These are phyloP conservation scores for Amylocystis lapponica DNA, from an alignment of 768 basidiomycete genomes.

Conservation along the genomic window DNA sequence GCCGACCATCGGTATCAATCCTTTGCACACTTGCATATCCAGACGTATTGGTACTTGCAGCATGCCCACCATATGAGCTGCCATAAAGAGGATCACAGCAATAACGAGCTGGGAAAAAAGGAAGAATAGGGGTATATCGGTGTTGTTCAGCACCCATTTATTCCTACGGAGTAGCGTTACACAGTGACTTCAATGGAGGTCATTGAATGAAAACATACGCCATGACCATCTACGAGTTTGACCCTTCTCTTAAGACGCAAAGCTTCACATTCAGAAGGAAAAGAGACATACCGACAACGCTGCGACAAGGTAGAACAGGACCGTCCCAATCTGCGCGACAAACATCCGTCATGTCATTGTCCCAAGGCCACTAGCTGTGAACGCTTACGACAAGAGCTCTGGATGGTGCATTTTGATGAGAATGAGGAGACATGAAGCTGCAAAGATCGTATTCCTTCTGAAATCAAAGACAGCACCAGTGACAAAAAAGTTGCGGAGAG, in stretches of 20 bases:
- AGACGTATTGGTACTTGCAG: slow-evolving; percentile 64
- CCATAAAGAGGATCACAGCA: slow-evolving; percentile 68
- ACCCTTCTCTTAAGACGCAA: not conserved
- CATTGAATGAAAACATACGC: slow-evolving; percentile 44
- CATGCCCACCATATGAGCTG: slow-evolving; percentile 55
- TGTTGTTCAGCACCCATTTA: slow-evolving; percentile 85
- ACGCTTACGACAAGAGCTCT: slow-evolving; percentile 39
- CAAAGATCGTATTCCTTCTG: not conserved
- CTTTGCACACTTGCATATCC: slow-evolving; percentile 60
- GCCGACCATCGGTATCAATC: slow-evolving; percentile 66
- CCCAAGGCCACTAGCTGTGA: not conserved
- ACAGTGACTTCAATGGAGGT: not conserved
- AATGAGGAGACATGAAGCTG: slow-evolving; percentile 6
- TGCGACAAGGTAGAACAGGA: slow-evolving; percentile 84
- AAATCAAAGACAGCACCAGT: not conserved
- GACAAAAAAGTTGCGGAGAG: no score
- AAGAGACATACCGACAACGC: slow-evolving; percentile 66
- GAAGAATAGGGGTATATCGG: slow-evolving; percentile 80
- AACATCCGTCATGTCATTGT: not conserved
- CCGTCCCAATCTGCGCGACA: slow-evolving; percentile 77
- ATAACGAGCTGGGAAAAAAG: slow-evolving; percentile 75
- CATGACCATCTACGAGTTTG: slow-evolving; percentile 71
- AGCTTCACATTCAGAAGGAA: not conserved
- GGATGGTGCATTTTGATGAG: slow-evolving; percentile 32
- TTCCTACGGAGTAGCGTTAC: slow-evolving; percentile 43